Percentiles rank a stretch among this genome's conserved stretches.
Conservation (phyloP, 345 rosid species). For the Rhizophora mangle region DNA sequence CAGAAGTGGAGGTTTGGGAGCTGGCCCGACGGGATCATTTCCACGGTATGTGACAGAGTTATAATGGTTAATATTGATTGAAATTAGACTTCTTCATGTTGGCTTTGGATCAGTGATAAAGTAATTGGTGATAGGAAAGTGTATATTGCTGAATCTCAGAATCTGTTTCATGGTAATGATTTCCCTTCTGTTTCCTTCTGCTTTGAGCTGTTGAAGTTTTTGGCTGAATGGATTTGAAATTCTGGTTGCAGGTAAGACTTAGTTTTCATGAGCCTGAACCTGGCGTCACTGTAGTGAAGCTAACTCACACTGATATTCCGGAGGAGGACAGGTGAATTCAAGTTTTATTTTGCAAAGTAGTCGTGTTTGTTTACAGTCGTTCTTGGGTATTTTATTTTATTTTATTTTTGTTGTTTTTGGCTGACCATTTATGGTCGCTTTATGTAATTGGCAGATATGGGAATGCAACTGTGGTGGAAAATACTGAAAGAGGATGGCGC, state of each 20-base stretch:
- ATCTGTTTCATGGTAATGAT: too few relatives aligned
- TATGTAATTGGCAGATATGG: slow-evolving; percentile 62
- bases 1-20: slow-evolving; percentile 96
- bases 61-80: not conserved
- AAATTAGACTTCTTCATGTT: too few relatives aligned
- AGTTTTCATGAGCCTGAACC: slow-evolving; percentile 71
- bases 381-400: not conserved
- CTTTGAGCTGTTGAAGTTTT: not conserved
- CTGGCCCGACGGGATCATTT: slow-evolving; percentile 92
- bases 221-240: slow-evolving; percentile 14
- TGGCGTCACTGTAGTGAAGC: slow-evolving; percentile 72
- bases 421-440: not conserved
- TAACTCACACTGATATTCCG: slow-evolving; percentile 81
- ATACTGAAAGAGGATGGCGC: slow-evolving; percentile 96
- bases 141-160: not conserved
- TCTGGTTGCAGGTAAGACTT: slow-evolving; percentile 64
- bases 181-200: not conserved
- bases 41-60: slow-evolving; percentile 41
- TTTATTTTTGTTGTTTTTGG: not conserved
- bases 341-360: not conserved
- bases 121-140: too few relatives aligned
- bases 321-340: slow-evolving; percentile 82
- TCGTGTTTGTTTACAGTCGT: not conserved
- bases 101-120: too few relatives aligned
- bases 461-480: slow-evolving; percentile 89